These are phyloP conservation scores for Fusarium coffeatum DNA, from an alignment of 2,329 filamentous ascomycete genomes.

Conservation along the genomic window DNA sequence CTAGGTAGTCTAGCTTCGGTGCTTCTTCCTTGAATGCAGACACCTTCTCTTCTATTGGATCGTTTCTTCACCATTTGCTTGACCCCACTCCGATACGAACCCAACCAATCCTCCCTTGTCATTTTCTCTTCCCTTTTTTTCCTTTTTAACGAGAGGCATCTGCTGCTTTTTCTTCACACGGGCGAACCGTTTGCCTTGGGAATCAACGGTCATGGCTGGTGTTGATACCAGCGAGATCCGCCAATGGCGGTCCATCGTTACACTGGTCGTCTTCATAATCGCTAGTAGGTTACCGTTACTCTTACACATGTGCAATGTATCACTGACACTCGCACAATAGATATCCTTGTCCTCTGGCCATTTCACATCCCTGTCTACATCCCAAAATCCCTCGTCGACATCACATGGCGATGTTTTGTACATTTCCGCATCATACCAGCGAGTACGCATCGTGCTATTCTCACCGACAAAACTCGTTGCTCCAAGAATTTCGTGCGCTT, in stretches of 20 bases:
- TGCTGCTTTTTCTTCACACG: neutral
- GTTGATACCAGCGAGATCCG: slow-evolving; percentile 58
- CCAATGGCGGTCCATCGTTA: slow-evolving; percentile 76
- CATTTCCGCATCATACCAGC: slow-evolving; percentile 64
- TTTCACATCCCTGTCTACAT: slow-evolving; percentile 73
- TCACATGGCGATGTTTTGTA: slow-evolving; percentile 52
- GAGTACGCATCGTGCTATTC: slow-evolving; percentile 46
- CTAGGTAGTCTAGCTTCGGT: neutral
- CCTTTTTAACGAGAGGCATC: neutral
- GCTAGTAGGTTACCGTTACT: slow-evolving; percentile 69
- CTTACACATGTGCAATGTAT: neutral
- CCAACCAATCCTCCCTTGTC: neutral
- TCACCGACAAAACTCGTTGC: slow-evolving; percentile 39
- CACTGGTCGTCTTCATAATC: slow-evolving; percentile 74
- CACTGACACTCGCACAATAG: slow-evolving; percentile 54
- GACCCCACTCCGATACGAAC: neutral
- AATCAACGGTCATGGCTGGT: slow-evolving; percentile 21
- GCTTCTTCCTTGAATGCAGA: neutral
- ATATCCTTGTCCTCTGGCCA: slow-evolving; percentile 76
- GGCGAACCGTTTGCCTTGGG: neutral
- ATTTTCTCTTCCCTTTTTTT: neutral
- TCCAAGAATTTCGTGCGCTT: slow-evolving; percentile 60
- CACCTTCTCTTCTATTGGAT: neutral
- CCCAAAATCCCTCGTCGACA: slow-evolving; percentile 62
- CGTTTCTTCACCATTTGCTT: neutral